Evolutionary conservation across 257 asterid genomes (phyloP).

Genomic region (Solanum medicagineum): DNA sequence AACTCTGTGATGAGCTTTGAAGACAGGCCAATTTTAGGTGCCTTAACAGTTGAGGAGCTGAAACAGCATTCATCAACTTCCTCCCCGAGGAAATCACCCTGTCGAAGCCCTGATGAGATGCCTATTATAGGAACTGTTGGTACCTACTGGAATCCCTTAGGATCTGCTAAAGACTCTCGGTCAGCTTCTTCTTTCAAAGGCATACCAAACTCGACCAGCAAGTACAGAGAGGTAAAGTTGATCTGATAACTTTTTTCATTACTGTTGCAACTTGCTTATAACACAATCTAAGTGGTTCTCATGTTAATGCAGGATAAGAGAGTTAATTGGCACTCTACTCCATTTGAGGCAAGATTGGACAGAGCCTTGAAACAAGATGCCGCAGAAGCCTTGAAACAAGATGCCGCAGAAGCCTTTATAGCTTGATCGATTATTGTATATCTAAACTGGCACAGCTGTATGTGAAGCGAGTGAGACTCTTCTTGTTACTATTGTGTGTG

Average conservation of each 20-base stretch:
- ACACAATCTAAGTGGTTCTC: not conserved
- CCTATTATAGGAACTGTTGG: conserved; percentile 93
- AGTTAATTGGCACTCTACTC: conserved; percentile 86
- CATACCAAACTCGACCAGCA: conserved; percentile 86
- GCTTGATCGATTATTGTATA: not conserved
- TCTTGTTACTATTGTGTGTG: not conserved
- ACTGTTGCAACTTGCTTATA: not conserved
- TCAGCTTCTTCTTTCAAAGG: conserved; percentile 61
- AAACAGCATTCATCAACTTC: conserved; percentile 49
- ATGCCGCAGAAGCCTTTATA: conserved; percentile 26
- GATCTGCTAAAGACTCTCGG: conserved; percentile 19
- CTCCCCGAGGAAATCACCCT: conserved; percentile 73
- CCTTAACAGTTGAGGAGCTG: conserved; percentile 82
- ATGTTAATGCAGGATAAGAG: conserved; percentile 58
- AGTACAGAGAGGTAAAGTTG: conserved; percentile 71
- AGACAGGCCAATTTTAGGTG: conserved; percentile 95
- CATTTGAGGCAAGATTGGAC: conserved; percentile 81
- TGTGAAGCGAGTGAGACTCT: conserved; percentile 8
- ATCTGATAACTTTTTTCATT: not conserved
- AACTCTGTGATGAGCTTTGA: conserved; percentile 45
- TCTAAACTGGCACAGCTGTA: not conserved
- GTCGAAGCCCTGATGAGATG: conserved; percentile 84
- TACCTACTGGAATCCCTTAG: conserved; percentile 60
- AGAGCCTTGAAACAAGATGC: conserved; percentile 49
- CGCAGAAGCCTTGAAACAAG: conserved; percentile 31